Evolutionary conservation across 371 early-diverging fungal species (phyloP), one percentile per base, ranked within the genome.

Genomic region (Mucor ambiguus): DNA sequence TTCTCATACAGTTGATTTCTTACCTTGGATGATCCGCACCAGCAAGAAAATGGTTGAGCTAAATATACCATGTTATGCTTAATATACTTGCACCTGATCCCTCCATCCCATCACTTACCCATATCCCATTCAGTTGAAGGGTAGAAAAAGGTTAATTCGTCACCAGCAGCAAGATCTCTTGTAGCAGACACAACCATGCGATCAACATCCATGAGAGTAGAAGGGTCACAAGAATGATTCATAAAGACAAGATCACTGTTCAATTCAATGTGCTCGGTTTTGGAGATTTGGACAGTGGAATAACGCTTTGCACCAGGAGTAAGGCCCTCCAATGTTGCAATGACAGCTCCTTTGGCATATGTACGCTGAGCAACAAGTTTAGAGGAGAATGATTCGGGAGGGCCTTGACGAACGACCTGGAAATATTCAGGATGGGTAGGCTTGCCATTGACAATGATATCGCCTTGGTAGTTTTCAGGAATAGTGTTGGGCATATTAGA

Each of bases 71-170:
- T 32, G 41, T 57, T n/a, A 24, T 29, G 35, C 44, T 48, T 52
- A 52, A 1, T 24, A 29, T 29, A 11, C 10, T 4, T 29, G 16
- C 2, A 54, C 33, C n/a, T n/a, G 8, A 16, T 44, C n/a, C 3
- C 10, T 29, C 8, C 16, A 3, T 24, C n/a, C 29, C 22, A 46
- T 18, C 0, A 43, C 64, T 72, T 74, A 78, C 78, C 87, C 95
- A 94, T 94, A 71, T 90, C 90, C 92, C 92, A 94, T 72, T 94
- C 94, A 30, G 90, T 90, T 26, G 87, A 84, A 33, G 93, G 93
- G 67, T 94, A 94, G 73, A 93, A 93, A 76, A 94, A 93, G 16
- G 90, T 89, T 64, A 92, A 37, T 69, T 89, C 91, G 60, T 89
- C 90, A 24, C 91, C 92, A 41, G 76, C 75, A 60, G 77, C 73